Percentiles rank a stretch among this genome's conserved stretches.
Evolutionary conservation across 108 stramenopile genomes (phyloP).

Genomic region (Fragilaria crotonensis): DNA sequence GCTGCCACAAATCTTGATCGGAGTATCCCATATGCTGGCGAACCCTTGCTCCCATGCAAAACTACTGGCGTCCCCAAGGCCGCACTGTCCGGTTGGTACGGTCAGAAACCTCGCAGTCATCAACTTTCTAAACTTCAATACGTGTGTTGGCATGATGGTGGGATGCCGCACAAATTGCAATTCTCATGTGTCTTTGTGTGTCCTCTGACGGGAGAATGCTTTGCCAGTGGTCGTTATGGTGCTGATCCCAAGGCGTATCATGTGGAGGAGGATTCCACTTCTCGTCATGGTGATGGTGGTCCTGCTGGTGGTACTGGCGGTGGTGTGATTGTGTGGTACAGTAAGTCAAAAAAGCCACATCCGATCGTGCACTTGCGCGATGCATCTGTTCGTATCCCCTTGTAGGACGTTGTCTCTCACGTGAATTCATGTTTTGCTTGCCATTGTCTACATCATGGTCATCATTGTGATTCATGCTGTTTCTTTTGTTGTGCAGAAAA

Average conservation of each 20-base stretch:
- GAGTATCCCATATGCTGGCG: not conserved
- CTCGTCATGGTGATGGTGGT: not conserved
- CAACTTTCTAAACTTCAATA: conserved; percentile 19
- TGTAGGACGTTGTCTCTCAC: not conserved
- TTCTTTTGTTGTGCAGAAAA: conserved; percentile 5
- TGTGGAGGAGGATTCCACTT: not conserved
- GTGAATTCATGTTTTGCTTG: conserved; percentile 4
- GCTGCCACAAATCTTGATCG: not conserved
- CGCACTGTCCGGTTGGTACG: conserved; percentile 16
- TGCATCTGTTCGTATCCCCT: not conserved
- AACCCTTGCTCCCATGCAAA: not conserved
- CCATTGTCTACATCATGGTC: no score
- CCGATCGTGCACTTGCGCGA: not conserved
- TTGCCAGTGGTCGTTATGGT: conserved; percentile 12
- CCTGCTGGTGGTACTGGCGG: not conserved
- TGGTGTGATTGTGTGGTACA: conserved; percentile 16
- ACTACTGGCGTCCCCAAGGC: conserved; percentile 13
- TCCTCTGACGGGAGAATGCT: conserved; percentile 25
- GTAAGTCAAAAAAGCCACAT: conserved; percentile 9
- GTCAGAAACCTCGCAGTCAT: conserved; percentile 14
- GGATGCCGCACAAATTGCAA: conserved; percentile 9
- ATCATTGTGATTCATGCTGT: no score
- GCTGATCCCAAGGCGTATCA: not conserved
- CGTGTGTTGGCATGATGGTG: conserved; percentile 29
- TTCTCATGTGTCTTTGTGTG: conserved; percentile 25